Evolutionary conservation across 768 basidiomycete species (phyloP).

Genomic region (Phylloporus sp.): DNA sequence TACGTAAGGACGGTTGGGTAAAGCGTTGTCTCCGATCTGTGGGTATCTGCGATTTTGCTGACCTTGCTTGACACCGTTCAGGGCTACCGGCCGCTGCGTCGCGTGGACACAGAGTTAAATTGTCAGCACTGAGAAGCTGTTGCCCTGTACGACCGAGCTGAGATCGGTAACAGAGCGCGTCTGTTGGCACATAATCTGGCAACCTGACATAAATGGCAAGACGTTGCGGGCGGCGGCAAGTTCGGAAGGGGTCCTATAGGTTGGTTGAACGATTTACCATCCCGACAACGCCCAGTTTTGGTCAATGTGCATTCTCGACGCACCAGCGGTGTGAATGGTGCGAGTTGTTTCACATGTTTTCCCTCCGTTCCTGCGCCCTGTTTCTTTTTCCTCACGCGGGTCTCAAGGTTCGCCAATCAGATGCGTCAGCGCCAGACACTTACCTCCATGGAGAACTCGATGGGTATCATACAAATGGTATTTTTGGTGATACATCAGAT

Average conservation of each 20-base stretch:
- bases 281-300: neutral
- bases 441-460: slow-evolving; percentile 10
- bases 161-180: slow-evolving; percentile 1
- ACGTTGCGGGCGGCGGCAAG: neutral
- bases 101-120: neutral
- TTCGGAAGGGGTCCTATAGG: neutral
- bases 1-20: slow-evolving; percentile 9
- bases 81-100: neutral
- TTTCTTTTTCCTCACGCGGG: slow-evolving; percentile 2
- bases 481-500: slow-evolving; percentile 3
- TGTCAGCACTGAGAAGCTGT: neutral
- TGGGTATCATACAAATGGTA: neutral
- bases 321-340: neutral
- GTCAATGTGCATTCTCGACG: neutral
- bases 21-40: slow-evolving; percentile 2
- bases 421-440: neutral
- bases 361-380: slow-evolving; percentile 2
- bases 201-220: neutral
- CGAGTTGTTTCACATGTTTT: neutral
- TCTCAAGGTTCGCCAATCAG: slow-evolving; percentile 4
- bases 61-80: neutral
- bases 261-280: neutral
- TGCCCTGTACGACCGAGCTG: neutral
- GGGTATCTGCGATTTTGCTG: slow-evolving; percentile 1
- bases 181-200: neutral